Evolutionary conservation across 2,329 filamentous ascomycete species (phyloP), one percentile per base, ranked within the genome.

Genomic region (Aspergillus fijiensis): DNA sequence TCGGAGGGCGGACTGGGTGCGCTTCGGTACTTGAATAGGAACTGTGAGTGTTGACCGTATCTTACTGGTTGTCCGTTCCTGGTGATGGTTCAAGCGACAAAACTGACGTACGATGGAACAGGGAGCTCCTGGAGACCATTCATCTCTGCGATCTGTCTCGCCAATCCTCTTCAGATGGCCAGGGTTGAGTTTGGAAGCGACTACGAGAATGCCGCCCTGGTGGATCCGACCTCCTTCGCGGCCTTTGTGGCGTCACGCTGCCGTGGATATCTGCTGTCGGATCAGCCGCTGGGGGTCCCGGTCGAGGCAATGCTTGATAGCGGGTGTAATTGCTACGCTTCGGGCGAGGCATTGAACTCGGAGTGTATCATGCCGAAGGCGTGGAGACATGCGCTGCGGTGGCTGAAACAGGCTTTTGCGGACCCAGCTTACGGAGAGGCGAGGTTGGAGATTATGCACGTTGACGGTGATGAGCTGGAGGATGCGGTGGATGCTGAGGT

Each of bases 291-390:
- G 0, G 83, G 84, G 47, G 80, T 77, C 1, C 81, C 82, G 1
- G 73, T 91, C 6, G 77, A 83, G 0, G 83, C 84, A 0, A 78
- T 83, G 1, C 70, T 79, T 1, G 82, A 83, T 10, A 78, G 84
- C 49, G 88, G 89, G 5, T 89, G 85, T 64, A 89, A 89, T 4
- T 83, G 87, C 62, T 89, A 89, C 74, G 88, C 88, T n/a, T 84
- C 87, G 1, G 88, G 88, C 3, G 85, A 89, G 62, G 67, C 75
- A 1, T 70, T 80, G 35, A 80, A 86, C 68, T 77, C 77, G 7
- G 90, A 96, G 72, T 79, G 80, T 42, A 82, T 91, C 62, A 81
- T 93, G 55, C 78, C 88, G 12, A 72, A 71, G 11, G 82, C 84
- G 0, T 82, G 85, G 63, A 67, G 71, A 12, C 72, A 78, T 2